Evolutionary conservation across 345 rosid species (phyloP), one percentile per base, ranked within the genome.

Genomic region (Alliaria petiolata): DNA sequence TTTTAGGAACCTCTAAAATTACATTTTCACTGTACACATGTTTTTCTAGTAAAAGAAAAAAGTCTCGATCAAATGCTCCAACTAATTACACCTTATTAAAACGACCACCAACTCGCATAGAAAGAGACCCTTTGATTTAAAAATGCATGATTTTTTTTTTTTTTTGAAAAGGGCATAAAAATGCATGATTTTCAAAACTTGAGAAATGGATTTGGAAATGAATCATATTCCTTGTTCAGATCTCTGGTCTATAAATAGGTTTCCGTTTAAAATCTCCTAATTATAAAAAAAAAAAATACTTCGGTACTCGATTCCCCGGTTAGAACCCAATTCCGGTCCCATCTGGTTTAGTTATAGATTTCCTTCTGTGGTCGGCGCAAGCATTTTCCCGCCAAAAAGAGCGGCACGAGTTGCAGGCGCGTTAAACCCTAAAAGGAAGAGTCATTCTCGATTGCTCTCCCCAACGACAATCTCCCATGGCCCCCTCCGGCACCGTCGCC

Each of bases 301-400:
- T n/a, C 5, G 25, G 8, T 42, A 62, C 8, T 34, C 46, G 65
- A 25, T 25, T 20, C 22, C n/a, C 36, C 45, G 56, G 47, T 56
- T 28, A 5, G 3, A 71, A 1, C 14, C 25, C 7, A 19, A 58
- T 31, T 13, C 66, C 51, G 69, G 59, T 62, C 15, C 14, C 35
- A 26, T 50, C 25, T 3, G 74, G 43, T 68, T 43, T 25, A 47
- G 30, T 36, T 55, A 35, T 15, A 49, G 62, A 49, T 10, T 1
- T 5, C 11, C 33, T 26, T 43, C 12, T 14, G 3, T 58, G 20
- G 30, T 19, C 70, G 28, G 70, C 8, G 9, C 53, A 63, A 6
- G 17, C 39, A 54, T 51, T 81, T 83, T 81, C 87, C 85, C 85
- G 85, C 87, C 84, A 83, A 81, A 81, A 80, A 55, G 25, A 62